A percentile compares a stretch with the other conserved stretches of the same genome.
Evolutionary conservation across 2,329 filamentous ascomycete genomes (phyloP).

Genomic region (Teratosphaeriaceae sp.): DNA sequence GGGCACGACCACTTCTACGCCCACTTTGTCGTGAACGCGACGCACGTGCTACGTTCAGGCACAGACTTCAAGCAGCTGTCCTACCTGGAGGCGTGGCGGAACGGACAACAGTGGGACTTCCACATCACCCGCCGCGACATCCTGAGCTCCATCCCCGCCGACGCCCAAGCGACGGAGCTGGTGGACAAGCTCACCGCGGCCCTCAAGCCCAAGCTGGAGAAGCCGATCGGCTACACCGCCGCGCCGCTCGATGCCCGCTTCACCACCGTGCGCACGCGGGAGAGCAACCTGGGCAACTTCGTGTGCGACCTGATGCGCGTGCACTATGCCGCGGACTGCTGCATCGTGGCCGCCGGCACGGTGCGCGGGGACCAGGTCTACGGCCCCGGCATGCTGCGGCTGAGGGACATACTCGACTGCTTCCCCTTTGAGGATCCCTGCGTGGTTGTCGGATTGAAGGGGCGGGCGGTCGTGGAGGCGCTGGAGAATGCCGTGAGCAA

Average conservation of each 20-base stretch:
- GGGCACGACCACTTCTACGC: conserved; percentile 88
- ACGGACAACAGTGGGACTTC: conserved; percentile 58
- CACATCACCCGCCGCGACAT: conserved; percentile 70
- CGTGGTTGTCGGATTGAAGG: conserved; percentile 66
- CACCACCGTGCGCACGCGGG: conserved; percentile 66
- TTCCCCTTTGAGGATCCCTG: conserved; percentile 92
- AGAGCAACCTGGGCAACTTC: conserved; percentile 86
- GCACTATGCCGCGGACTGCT: conserved; percentile 74
- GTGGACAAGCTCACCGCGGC: conserved; percentile 65
- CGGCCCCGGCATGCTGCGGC: conserved; percentile 65
- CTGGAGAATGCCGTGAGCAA: conserved; percentile 76
- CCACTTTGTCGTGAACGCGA: conserved; percentile 69
- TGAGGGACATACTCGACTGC: conserved; percentile 47
- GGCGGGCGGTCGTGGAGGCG: conserved; percentile 67
- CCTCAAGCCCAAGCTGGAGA: conserved; percentile 70
- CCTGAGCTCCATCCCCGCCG: conserved; percentile 59
- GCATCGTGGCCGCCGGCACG: conserved; percentile 77
- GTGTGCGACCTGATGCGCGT: conserved; percentile 86
- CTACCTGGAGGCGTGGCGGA: conserved; percentile 65
- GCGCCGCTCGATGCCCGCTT: conserved; percentile 81
- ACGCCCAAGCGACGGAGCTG: conserved; percentile 54
- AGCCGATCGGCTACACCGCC: conserved; percentile 75
- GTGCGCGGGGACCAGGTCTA: conserved; percentile 87
- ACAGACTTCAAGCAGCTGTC: conserved; percentile 90
- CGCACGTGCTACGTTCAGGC: conserved; percentile 78